These are phyloP conservation scores for Jaltomata sinuosa DNA, from an alignment of 257 asterid genomes.

Conservation along the genomic window DNA sequence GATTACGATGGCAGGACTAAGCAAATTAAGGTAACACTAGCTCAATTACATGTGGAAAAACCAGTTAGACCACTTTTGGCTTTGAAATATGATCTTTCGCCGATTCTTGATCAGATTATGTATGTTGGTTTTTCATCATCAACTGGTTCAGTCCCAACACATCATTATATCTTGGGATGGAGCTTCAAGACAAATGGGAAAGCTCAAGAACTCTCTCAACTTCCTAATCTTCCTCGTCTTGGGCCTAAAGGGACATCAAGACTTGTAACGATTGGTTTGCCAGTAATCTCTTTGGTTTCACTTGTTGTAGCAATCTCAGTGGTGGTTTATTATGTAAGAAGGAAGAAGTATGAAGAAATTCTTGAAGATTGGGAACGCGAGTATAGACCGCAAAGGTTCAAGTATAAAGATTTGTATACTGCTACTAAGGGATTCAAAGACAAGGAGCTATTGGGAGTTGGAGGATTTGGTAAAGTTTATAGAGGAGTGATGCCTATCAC, in stretches of 20 bases:
- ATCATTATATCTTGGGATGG: conserved; percentile 65
- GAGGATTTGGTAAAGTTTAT: conserved; percentile 68
- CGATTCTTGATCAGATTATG: conserved; percentile 26
- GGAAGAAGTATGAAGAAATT: conserved; percentile 33
- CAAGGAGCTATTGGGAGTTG: conserved; percentile 35
- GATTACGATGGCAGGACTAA: conserved; percentile 24
- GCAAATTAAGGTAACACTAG: conserved; percentile 30
- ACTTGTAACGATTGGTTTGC: conserved; percentile 27
- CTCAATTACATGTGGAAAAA: conserved; percentile 18
- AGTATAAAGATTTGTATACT: conserved; percentile 45
- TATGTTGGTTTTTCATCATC: conserved; percentile 58
- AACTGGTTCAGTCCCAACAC: conserved; percentile 24
- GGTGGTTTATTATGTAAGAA: conserved; percentile 17
- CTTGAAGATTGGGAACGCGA: conserved; percentile 60
- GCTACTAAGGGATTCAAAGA: conserved; percentile 61
- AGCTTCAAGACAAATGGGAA: conserved; percentile 35
- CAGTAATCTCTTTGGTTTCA: conserved; percentile 4
- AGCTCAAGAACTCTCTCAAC: conserved; percentile 28
- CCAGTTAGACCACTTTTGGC: conserved; percentile 38
- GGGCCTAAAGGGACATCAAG: conserved; percentile 19
- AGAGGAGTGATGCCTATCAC: conserved; percentile 36
- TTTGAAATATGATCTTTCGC: conserved; percentile 26
- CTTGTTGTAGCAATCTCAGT: neutral
- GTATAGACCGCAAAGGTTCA: conserved; percentile 44
- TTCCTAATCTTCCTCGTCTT: conserved; percentile 41